Percentiles rank a stretch among this genome's conserved stretches.
These are phyloP conservation scores for Cyclotella sp. DNA, from an alignment of 108 stramenopile species.

Conservation along the genomic window DNA sequence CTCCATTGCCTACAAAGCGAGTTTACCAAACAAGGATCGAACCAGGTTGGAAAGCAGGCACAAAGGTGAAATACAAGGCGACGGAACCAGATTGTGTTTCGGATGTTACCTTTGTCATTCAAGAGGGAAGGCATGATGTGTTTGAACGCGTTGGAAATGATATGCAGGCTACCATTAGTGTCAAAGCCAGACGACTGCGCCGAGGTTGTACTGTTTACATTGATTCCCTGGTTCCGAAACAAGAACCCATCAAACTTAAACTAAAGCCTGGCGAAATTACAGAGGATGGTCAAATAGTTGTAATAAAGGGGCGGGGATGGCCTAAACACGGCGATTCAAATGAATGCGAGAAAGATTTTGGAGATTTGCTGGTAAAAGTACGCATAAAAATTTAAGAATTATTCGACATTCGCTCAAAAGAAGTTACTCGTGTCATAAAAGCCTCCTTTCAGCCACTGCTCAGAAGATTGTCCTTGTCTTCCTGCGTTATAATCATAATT, in stretches of 20 bases:
- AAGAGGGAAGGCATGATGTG: constrained; percentile 58
- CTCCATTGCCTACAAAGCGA: constrained; percentile 43
- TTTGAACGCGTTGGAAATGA: constrained; percentile 68
- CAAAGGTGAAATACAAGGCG: constrained; percentile 54
- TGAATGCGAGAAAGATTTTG: constrained; percentile 17
- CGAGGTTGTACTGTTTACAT: constrained; percentile 65
- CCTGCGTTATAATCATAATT: constrained; percentile 65
- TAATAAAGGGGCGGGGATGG: constrained; percentile 69
- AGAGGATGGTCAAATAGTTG: constrained; percentile 44
- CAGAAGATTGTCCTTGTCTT: constrained; percentile 42
- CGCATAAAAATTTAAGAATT: constrained; percentile 1
- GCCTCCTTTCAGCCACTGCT: constrained; percentile 47
- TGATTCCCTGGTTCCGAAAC: constrained; percentile 44
- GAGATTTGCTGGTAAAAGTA: constrained; percentile 21
- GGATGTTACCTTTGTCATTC: constrained; percentile 74
- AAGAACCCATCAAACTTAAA: constrained; percentile 51
- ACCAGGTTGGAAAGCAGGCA: constrained; percentile 69
- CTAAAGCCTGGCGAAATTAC: constrained; percentile 23
- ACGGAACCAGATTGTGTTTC: constrained; percentile 17
- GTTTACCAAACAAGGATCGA: constrained; percentile 40
- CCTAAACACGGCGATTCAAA: constrained; percentile 33
- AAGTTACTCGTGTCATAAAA: constrained; percentile 66
- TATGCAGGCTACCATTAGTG: constrained; percentile 54
- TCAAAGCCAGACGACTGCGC: constrained; percentile 43
- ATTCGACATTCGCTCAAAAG: constrained; percentile 28